These are phyloP conservation scores for Didymella glomerata DNA, from an alignment of 2,329 filamentous ascomycete genomes.

Conservation along the genomic window DNA sequence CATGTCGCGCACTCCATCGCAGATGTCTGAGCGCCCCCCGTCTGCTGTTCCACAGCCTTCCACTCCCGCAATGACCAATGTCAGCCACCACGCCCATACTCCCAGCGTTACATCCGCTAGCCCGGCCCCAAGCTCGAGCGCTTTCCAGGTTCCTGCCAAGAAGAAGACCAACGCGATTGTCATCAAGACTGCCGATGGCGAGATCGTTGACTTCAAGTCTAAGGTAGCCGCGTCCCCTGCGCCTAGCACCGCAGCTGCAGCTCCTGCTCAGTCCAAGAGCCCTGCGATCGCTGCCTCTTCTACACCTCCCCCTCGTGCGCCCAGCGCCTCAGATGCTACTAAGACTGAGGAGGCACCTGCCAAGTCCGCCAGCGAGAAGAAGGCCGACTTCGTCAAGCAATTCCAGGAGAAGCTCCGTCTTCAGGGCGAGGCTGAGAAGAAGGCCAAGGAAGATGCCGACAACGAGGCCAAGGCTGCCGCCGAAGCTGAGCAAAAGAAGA, in stretches of 20 bases:
- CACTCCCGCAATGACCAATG: slow-evolving; percentile 59
- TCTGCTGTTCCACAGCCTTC: slow-evolving; percentile 69
- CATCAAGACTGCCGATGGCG: slow-evolving; percentile 85
- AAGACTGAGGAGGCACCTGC: slow-evolving; percentile 71
- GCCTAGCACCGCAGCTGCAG: slow-evolving; percentile 48
- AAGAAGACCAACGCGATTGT: slow-evolving; percentile 77
- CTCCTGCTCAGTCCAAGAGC: slow-evolving; percentile 64
- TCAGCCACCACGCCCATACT: slow-evolving; percentile 60
- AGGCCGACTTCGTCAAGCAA: slow-evolving; percentile 69
- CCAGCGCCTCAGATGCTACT: slow-evolving; percentile 68
- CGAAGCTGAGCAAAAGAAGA: slow-evolving; percentile 63
- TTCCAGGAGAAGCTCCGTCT: slow-evolving; percentile 64
- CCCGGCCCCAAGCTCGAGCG: slow-evolving; percentile 67
- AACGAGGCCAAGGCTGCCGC: slow-evolving; percentile 54
- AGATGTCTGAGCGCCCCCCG: slow-evolving; percentile 64
- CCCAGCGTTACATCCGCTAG: slow-evolving; percentile 65
- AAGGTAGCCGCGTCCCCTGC: slow-evolving; percentile 54
- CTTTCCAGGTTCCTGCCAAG: slow-evolving; percentile 67
- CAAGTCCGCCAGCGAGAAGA: slow-evolving; percentile 80
- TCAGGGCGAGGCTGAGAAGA: slow-evolving; percentile 67
- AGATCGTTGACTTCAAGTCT: slow-evolving; percentile 71
- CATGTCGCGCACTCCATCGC: slow-evolving; percentile 71
- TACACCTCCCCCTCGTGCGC: slow-evolving; percentile 73
- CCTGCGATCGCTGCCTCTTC: slow-evolving; percentile 74
- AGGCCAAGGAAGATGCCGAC: slow-evolving; percentile 56